phyloP scores from a whole-genome alignment of 768 basidiomycete species.

The Lactifluus subvellereus region DNA sequence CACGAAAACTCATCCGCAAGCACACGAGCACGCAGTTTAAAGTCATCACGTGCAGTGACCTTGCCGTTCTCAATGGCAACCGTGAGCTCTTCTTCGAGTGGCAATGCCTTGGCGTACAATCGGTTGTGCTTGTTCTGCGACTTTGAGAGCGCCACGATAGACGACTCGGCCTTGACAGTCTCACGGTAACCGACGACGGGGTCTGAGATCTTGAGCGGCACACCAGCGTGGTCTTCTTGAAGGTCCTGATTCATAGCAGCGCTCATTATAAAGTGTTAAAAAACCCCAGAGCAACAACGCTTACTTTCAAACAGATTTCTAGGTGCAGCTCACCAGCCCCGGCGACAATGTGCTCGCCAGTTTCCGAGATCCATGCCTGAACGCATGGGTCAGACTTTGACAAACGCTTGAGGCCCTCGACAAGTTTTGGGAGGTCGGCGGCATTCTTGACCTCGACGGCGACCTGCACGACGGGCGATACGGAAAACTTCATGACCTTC shows the following conservation, averaged over 20 bases:
- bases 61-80: constrained; percentile 86
- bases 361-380: constrained; percentile 86
- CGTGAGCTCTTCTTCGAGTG: constrained; percentile 90
- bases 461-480: constrained; percentile 98
- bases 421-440: constrained; percentile 96
- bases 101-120: constrained; percentile 89
- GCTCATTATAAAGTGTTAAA: neutral
- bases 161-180: constrained; percentile 94
- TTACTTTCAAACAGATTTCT: constrained; percentile 97
- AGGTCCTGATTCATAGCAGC: constrained; percentile 61
- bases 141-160: constrained; percentile 94
- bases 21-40: constrained; percentile 91
- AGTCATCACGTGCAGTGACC: constrained; percentile 90
- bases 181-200: constrained; percentile 97
- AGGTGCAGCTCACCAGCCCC: constrained; percentile 99
- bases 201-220: constrained; percentile 97
- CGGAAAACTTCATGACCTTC: constrained; percentile 99
- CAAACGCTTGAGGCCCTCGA: constrained; percentile 99
- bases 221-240: constrained; percentile 99
- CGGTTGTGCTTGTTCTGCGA: constrained; percentile 99
- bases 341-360: constrained; percentile 97
- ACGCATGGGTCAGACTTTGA: constrained; percentile 99
- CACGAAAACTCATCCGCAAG: constrained; percentile 96
- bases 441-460: constrained; percentile 99
- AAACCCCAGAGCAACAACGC: neutral